These are phyloP conservation scores for Termitomyces sp. DNA, from an alignment of 768 basidiomycete species.

Conservation along the genomic window DNA sequence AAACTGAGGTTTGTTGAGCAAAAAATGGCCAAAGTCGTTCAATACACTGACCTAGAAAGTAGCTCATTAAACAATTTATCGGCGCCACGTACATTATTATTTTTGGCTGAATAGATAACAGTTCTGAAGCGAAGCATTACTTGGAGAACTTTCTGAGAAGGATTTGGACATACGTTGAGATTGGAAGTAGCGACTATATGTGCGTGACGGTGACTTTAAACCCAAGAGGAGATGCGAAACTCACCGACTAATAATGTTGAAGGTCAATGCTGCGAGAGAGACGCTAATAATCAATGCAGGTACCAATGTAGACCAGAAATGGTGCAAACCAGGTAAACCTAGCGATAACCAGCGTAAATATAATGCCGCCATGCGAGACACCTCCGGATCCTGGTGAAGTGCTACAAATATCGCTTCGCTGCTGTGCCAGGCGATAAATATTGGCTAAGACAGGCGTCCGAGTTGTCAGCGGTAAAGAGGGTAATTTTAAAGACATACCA, in stretches of 20 bases:
- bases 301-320: not conserved
- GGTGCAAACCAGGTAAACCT: not conserved
- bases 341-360: not conserved
- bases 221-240: not conserved
- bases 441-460: not conserved
- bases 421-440: not conserved
- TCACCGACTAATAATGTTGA: not conserved
- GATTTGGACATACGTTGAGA: constrained; percentile 2
- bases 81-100: constrained; percentile 74
- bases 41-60: constrained; percentile 54
- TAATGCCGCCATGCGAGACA: not conserved
- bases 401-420: not conserved
- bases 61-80: constrained; percentile 77
- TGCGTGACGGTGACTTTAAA: not conserved
- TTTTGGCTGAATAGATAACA: constrained; percentile 19
- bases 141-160: not conserved
- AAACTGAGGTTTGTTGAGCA: not conserved
- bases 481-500: not conserved
- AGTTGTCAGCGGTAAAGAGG: not conserved
- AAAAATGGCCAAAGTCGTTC: not conserved
- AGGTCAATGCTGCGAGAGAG: not conserved
- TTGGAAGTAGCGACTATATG: constrained; percentile 3
- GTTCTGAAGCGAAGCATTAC: constrained; percentile 32
- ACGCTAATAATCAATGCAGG: not conserved
- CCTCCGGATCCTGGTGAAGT: constrained; percentile 3